phyloP scores from a whole-genome alignment of 352 stramenopile species.

The Pythium dissimile region DNA sequence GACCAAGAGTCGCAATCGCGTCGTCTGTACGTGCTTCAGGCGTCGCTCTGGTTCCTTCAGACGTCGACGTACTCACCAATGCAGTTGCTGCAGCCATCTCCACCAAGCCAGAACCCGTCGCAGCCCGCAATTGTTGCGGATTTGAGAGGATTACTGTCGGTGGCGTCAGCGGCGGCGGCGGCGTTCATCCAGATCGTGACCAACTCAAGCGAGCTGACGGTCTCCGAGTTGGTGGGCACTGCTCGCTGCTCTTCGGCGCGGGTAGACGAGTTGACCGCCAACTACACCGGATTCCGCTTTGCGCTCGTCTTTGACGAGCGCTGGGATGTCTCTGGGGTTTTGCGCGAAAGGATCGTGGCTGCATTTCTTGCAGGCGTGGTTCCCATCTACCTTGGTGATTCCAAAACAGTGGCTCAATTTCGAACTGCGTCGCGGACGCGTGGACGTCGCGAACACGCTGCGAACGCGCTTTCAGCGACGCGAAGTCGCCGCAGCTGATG shows the following conservation, averaged over 20 bases:
- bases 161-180: not conserved
- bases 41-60: not conserved
- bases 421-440: slow-evolving; percentile 12
- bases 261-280: no score
- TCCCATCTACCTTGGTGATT: not conserved
- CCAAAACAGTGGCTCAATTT: no score
- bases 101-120: no score
- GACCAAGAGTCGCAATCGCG: not conserved
- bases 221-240: no score
- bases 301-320: not conserved
- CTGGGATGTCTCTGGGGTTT: not conserved
- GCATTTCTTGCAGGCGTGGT: not conserved
- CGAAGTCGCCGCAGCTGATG: slow-evolving; percentile 48
- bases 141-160: not conserved
- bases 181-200: not conserved
- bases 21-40: not conserved
- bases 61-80: not conserved
- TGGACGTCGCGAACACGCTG: slow-evolving; percentile 37
- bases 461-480: slow-evolving; percentile 33
- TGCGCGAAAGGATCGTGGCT: not conserved
- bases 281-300: not conserved
- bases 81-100: not conserved
- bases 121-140: not conserved
- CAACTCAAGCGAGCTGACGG: no score
- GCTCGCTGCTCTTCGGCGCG: no score